Evolutionary conservation across 345 rosid genomes (phyloP).

Genomic region (Arabidopsis suecica): DNA sequence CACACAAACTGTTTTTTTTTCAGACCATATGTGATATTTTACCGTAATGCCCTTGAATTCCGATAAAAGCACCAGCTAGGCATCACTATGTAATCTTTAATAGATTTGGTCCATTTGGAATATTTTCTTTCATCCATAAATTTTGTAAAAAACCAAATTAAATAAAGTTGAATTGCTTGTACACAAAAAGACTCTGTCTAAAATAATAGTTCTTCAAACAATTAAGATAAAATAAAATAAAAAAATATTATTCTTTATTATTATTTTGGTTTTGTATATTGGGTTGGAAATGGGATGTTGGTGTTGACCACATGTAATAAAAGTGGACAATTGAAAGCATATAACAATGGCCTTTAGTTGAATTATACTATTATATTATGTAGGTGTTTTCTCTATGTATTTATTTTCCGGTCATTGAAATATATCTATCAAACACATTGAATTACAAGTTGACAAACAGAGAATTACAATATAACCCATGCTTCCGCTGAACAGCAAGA

Average conservation of each 20-base stretch:
- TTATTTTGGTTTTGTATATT: not conserved
- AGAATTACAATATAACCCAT: slow-evolving; percentile 4
- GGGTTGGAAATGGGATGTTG: slow-evolving; percentile 16
- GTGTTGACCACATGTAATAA: slow-evolving; percentile 24
- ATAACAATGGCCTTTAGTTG: slow-evolving; percentile 14
- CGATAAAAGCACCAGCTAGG: slow-evolving; percentile 31
- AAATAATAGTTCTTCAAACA: not conserved
- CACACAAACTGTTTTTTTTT: slow-evolving; percentile 27
- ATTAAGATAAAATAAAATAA: too few species aligned
- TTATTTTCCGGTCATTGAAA: not conserved
- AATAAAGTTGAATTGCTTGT: not conserved
- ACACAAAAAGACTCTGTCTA: not conserved
- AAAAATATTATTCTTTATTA: not conserved
- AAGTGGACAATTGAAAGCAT: not conserved
- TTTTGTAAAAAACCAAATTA: not conserved
- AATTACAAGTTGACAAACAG: slow-evolving; percentile 6
- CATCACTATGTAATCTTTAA: slow-evolving; percentile 28
- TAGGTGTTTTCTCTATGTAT: not conserved
- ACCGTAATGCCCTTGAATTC: slow-evolving; percentile 12
- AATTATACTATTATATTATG: not conserved
- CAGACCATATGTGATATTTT: not conserved
- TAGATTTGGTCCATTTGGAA: not conserved
- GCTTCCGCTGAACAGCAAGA: not conserved
- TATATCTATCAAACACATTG: not conserved
- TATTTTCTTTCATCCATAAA: not conserved